Base-by-base conservation (phyloP, 2,329 filamentous ascomycete species). In the Diaporthe citri region DNA sequence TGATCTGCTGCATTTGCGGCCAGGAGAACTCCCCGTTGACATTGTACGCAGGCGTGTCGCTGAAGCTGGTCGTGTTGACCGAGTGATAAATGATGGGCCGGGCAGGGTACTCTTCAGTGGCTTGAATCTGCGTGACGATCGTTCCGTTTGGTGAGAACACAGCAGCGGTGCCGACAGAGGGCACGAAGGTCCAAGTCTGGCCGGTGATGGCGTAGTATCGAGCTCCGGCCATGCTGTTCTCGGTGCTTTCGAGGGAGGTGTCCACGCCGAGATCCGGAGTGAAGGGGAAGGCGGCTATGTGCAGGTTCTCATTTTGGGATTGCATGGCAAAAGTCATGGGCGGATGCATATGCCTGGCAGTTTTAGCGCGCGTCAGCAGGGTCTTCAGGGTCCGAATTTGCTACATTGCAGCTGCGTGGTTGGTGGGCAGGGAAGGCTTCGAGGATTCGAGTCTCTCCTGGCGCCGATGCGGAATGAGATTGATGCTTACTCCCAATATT, bases 231-330 rank as follows among this genome's bases (percentile, higher is more conserved):
- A 67, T 48, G 43, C 41, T 48, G 20, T 48, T 36, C 41, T 67
- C 62, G 1, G 62, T 51, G 46, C 41, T 46, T 36, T 67, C 62
- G 62, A 48, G 41, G 41, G 41, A 34, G 43, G 62, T 67, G 39
- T 28, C 20, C 5, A 31, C 46, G 62, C 46, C 62, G 17, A 51
- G 31, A n/a, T 67, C 62, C 3, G 62, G 41, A 13, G 62, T 51
- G 25, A n/a, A 67, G 0, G 62, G 62, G 28, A 67, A 67, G 28
- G 62, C 62, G 3, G 62, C 62, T 20, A 67, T 67, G 62, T 67
- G 62, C 4, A 67, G 20, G 43, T 67, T 67, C 17, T 67, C 62
- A 25, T 34, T 46, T 12, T 67, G 62, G 9, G 62, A 43, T 17
- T 67, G 62, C 41, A 67, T 48, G 12, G 46, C 43, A 13, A 67